phyloP scores from a whole-genome alignment of 2,329 filamentous ascomycete species.

The Rhinocladiella mackenziei region DNA sequence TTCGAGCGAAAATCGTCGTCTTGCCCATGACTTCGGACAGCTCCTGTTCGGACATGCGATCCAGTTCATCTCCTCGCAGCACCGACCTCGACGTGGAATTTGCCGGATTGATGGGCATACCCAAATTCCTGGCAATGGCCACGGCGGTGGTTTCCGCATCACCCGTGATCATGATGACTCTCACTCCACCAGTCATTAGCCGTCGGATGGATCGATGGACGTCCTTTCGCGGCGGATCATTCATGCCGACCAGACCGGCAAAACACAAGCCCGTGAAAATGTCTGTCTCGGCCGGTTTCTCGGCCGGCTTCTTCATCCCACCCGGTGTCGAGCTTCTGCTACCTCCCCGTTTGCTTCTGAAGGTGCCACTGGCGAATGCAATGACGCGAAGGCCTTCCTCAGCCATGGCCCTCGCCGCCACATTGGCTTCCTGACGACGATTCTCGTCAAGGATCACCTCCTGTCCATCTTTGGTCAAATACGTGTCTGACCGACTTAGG shows the following conservation, averaged over 20 bases:
- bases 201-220: conserved; percentile 85
- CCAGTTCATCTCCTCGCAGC: conserved; percentile 85
- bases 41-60: conserved; percentile 80
- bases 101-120: conserved; percentile 69
- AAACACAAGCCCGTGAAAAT: conserved; percentile 77
- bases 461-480: conserved; percentile 77
- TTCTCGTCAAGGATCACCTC: conserved; percentile 79
- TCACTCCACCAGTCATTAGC: conserved; percentile 89
- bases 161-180: conserved; percentile 98
- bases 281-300: conserved; percentile 59
- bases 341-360: conserved; percentile 45
- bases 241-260: conserved; percentile 93
- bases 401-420: conserved; percentile 82
- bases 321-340: conserved; percentile 51
- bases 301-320: conserved; percentile 25
- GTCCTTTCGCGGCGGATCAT: conserved; percentile 85
- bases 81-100: conserved; percentile 58
- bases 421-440: conserved; percentile 67
- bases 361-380: conserved; percentile 82
- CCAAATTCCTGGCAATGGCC: conserved; percentile 90
- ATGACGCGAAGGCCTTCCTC: conserved; percentile 84
- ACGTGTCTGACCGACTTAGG: conserved; percentile 82
- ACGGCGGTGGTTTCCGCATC: conserved; percentile 93
- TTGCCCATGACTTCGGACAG: conserved; percentile 79
- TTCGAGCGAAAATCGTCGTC: conserved; percentile 92